Evolutionary conservation across 768 basidiomycete species (phyloP), one percentile per base, ranked within the genome.

Genomic region (Dioszegia crocea): DNA sequence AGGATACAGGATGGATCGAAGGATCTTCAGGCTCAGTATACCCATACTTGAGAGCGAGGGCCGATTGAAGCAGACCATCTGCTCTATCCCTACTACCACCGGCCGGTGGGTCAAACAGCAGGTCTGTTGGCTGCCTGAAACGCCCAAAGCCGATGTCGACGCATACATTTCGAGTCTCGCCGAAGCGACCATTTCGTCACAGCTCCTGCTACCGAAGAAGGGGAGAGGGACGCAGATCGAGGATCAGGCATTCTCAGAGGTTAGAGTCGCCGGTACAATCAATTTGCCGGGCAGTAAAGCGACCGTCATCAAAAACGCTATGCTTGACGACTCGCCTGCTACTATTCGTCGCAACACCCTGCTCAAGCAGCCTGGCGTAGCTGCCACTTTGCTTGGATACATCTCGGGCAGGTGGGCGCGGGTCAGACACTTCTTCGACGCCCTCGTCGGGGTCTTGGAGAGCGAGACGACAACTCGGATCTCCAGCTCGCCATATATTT

Each of bases 361-460:
- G 23, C 43, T 88, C n/a, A 81, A 82, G 2, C 88, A 93, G 69
- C 81, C 83, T 45, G 83, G 83, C 26, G 86, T 88, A 2, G 68
- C 86, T n/a, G 81, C 84, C 2, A 88, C 91, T 63, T 63, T 84
- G 27, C 88, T 88, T 69, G 91, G 89, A 14, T 89, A 83, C 74
- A 82, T 87, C 43, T 79, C 83, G 14, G 89, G 86, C 14, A 85
- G 84, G 66, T 81, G 82, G 29, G 78, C 84, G 1, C 82, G 91
- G 43, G 83, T 84, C 17, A 83, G 84, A 46, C 60, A 40, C 24
- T 47, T 72, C 3, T 64, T 70, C 49, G 40, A 44, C 10, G 66
- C 62, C 6, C 58, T 74, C 19, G 23, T 73, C 26, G 39, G 47
- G 19, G 66, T 66, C 4, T 43, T 66, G 24, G 29, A 30, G 3